Evolutionary conservation across 345 rosid genomes (phyloP).

Genomic region (Carallia pectinifolia): DNA sequence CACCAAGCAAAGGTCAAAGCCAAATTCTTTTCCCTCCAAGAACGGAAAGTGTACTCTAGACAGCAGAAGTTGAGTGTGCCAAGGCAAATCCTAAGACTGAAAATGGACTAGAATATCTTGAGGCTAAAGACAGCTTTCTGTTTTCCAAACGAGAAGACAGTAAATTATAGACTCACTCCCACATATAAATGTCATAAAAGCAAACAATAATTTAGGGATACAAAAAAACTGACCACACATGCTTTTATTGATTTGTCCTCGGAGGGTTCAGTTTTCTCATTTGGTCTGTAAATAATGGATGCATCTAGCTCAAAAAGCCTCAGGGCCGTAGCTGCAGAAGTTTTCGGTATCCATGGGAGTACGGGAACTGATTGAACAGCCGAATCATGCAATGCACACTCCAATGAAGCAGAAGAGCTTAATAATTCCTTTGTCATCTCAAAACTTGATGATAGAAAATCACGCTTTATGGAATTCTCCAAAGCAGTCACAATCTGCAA

Average conservation of each 20-base stretch:
- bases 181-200: not conserved
- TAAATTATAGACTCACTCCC: too few relatives aligned
- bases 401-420: constrained; percentile 26
- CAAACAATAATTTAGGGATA: not conserved
- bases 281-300: constrained; percentile 52
- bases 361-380: constrained; percentile 46
- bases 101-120: too few relatives aligned
- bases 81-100: too few relatives aligned
- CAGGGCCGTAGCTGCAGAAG: constrained; percentile 75
- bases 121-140: too few relatives aligned
- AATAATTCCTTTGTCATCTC: constrained; percentile 72
- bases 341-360: constrained; percentile 97
- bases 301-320: constrained; percentile 84
- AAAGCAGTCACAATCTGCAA: constrained; percentile 66
- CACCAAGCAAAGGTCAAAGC: not conserved
- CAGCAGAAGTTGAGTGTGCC: too few relatives aligned
- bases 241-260: constrained; percentile 46
- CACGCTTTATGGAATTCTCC: constrained; percentile 73
- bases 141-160: too few relatives aligned
- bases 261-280: constrained; percentile 51
- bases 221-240: constrained; percentile 49
- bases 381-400: constrained; percentile 23
- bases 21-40: not conserved
- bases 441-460: constrained; percentile 52
- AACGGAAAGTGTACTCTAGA: not conserved